Evolutionary conservation across 2,329 filamentous ascomycete species (phyloP).

Genomic region (Amauroascus verrucosus): DNA sequence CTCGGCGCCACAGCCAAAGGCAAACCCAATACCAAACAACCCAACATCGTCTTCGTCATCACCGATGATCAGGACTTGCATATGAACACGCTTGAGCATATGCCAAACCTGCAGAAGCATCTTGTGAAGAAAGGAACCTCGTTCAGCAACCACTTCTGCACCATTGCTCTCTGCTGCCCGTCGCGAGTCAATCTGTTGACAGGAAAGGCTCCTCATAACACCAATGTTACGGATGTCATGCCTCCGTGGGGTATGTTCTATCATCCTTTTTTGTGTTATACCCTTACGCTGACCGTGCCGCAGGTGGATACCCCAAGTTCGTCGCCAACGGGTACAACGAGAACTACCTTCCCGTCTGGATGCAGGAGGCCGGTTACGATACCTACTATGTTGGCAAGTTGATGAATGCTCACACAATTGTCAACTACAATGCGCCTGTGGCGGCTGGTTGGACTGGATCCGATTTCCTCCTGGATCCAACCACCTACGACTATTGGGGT

Average conservation of each 20-base stretch:
- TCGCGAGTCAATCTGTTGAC: slow-evolving; percentile 51
- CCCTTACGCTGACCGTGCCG: slow-evolving; percentile 4
- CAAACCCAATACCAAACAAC: not conserved
- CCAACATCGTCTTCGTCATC: slow-evolving; percentile 57
- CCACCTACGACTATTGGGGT: slow-evolving; percentile 57
- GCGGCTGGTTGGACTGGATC: slow-evolving; percentile 51
- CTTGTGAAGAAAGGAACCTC: slow-evolving; percentile 47
- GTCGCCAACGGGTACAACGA: slow-evolving; percentile 54
- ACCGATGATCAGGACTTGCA: slow-evolving; percentile 58
- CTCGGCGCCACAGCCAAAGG: not conserved
- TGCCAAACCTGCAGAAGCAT: slow-evolving; percentile 47
- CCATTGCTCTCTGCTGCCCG: slow-evolving; percentile 55
- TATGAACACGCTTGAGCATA: slow-evolving; percentile 49
- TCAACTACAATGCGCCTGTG: slow-evolving; percentile 51
- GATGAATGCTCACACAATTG: slow-evolving; percentile 53
- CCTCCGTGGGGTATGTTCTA: slow-evolving; percentile 16
- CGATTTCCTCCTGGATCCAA: slow-evolving; percentile 53
- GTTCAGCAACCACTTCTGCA: slow-evolving; percentile 53
- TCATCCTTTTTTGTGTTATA: not conserved
- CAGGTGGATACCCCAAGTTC: slow-evolving; percentile 52
- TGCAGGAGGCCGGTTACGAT: slow-evolving; percentile 58
- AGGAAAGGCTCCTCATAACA: slow-evolving; percentile 56
- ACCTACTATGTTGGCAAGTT: slow-evolving; percentile 63
- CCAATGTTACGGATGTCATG: slow-evolving; percentile 50
- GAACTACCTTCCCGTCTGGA: slow-evolving; percentile 59